Evolutionary conservation across 2,329 filamentous ascomycete species (phyloP).

Genomic region (Thielaviopsis populi): DNA sequence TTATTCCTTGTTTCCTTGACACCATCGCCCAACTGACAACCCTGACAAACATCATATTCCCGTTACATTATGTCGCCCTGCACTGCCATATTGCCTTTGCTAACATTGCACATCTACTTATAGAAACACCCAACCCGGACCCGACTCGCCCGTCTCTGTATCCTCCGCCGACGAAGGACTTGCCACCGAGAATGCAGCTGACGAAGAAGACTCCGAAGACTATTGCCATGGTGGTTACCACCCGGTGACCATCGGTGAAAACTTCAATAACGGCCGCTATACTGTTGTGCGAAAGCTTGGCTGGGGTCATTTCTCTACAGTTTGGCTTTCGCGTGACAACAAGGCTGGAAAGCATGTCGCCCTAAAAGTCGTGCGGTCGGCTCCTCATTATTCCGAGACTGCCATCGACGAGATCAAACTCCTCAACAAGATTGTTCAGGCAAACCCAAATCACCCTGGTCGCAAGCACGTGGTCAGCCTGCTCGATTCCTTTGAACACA

Average conservation of each 20-base stretch:
- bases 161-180: slow-evolving; percentile 70
- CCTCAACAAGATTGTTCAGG: slow-evolving; percentile 89
- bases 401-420: slow-evolving; percentile 98
- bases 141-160: slow-evolving; percentile 57
- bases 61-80: background rate
- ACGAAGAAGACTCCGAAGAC: slow-evolving; percentile 97
- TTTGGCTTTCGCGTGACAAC: slow-evolving; percentile 75
- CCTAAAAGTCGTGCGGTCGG: slow-evolving; percentile 92
- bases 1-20: background rate
- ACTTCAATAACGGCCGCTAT: slow-evolving; percentile 96
- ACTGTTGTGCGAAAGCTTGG: slow-evolving; percentile 91
- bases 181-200: slow-evolving; percentile 76
- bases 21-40: background rate
- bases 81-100: background rate
- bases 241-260: slow-evolving; percentile 83
- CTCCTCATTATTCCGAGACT: slow-evolving; percentile 96
- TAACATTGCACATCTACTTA: slow-evolving; percentile 6
- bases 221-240: slow-evolving; percentile 99
- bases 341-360: slow-evolving; percentile 84
- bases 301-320: slow-evolving; percentile 98
- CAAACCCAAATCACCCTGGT: slow-evolving; percentile 87
- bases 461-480: slow-evolving; percentile 91
- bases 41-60: background rate
- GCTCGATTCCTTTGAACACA: slow-evolving; percentile 93
- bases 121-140: slow-evolving; percentile 26